Conservation (phyloP, 148 eudicot species). For the Rhododendron ferrugineum region DNA sequence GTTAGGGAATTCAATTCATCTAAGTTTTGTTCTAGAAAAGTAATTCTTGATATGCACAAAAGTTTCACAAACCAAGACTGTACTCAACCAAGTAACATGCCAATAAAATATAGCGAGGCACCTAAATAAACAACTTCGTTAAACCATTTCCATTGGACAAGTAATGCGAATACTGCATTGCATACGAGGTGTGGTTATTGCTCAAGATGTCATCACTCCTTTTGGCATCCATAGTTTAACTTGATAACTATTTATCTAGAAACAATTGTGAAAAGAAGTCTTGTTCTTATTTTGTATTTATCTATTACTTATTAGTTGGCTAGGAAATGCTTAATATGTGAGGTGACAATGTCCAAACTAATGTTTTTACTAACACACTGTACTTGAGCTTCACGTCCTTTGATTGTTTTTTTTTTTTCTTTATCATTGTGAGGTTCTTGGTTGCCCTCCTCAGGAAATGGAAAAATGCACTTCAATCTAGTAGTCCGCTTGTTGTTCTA, state of each 20-base stretch:
- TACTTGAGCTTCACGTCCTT: background rate
- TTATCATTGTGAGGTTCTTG: background rate
- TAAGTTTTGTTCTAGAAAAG: background rate
- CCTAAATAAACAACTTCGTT: background rate
- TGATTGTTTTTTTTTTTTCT: background rate
- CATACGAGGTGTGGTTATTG: background rate
- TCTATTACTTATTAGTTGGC: background rate
- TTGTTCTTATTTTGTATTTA: background rate
- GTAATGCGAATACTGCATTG: background rate
- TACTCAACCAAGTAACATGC: background rate
- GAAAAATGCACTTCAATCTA: conserved; percentile 52
- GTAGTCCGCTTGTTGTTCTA: conserved; percentile 66
- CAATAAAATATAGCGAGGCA: background rate
- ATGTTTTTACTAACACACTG: background rate
- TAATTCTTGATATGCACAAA: background rate
- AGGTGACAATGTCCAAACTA: background rate
- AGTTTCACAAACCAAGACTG: background rate
- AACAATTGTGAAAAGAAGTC: background rate
- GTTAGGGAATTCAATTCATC: background rate
- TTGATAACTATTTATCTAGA: background rate
- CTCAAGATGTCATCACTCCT: background rate
- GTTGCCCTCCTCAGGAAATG: conserved; percentile 41
- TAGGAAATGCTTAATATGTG: background rate
- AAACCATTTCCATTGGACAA: background rate
- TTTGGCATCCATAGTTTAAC: background rate